Percentiles rank a stretch among this genome's conserved stretches.
Conservation (phyloP, 768 basidiomycete genomes). For the Russula lepida region DNA sequence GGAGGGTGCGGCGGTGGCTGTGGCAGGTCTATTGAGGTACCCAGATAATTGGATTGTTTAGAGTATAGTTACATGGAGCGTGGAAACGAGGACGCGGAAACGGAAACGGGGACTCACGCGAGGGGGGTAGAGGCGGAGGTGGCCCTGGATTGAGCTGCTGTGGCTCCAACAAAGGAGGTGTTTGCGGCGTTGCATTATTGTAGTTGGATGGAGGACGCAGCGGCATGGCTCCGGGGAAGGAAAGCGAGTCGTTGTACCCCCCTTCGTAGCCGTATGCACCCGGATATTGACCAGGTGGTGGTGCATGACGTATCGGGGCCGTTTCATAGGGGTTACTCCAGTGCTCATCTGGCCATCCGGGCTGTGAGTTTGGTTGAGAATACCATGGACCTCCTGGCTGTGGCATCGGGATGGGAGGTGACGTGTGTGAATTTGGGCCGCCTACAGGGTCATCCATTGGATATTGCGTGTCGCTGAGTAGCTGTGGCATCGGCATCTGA, state of each 20-base stretch:
- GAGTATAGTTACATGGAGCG: not conserved
- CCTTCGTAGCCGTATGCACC: not conserved
- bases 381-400: not conserved
- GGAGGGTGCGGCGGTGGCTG: not conserved
- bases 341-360: constrained; percentile 1
- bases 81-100: no score
- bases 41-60: not conserved
- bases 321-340: not conserved
- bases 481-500: not conserved
- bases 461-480: not conserved
- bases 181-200: not conserved
- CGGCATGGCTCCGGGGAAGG: not conserved
- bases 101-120: constrained; percentile 12
- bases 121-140: not conserved
- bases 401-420: not conserved
- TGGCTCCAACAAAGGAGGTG: not conserved
- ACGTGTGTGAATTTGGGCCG: not conserved
- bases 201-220: not conserved
- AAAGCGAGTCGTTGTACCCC: not conserved
- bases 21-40: not conserved
- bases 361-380: not conserved
- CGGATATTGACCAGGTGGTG: not conserved
- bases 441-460: not conserved
- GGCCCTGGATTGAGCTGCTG: constrained; percentile 1
- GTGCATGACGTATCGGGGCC: not conserved